Conservation (phyloP, 768 basidiomycete species). For the Artomyces pyxidatus region DNA sequence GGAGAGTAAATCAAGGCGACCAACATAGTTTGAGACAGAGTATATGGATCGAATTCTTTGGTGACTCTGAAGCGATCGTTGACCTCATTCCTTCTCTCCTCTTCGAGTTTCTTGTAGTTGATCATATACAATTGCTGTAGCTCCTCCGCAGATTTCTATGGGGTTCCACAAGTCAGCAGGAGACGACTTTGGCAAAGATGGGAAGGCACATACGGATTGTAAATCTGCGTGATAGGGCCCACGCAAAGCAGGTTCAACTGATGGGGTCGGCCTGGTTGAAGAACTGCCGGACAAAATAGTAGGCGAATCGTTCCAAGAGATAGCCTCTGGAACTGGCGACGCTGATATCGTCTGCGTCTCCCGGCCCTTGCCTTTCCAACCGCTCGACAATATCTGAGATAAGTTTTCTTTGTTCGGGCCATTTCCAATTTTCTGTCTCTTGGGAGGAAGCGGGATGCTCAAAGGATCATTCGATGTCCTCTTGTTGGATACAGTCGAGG, state of each 20-base stretch:
- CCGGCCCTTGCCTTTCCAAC: background rate
- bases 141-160: background rate
- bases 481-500: background rate
- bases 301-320: background rate
- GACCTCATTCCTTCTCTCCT: background rate
- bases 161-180: background rate
- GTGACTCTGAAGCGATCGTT: background rate
- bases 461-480: background rate
- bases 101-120: background rate
- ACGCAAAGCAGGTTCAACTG: background rate
- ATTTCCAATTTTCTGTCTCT: background rate
- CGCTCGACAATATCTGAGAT: background rate
- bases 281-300: background rate
- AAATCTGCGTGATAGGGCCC: background rate
- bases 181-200: background rate
- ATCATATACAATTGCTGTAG: background rate
- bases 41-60: background rate
- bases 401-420: background rate
- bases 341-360: background rate
- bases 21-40: background rate
- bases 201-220: background rate
- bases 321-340: background rate
- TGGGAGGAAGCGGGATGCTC: background rate
- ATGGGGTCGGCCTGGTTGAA: background rate
- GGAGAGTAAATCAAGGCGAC: background rate